Conservation (phyloP, 352 stramenopile species). For the Globisporangium parvum region DNA sequence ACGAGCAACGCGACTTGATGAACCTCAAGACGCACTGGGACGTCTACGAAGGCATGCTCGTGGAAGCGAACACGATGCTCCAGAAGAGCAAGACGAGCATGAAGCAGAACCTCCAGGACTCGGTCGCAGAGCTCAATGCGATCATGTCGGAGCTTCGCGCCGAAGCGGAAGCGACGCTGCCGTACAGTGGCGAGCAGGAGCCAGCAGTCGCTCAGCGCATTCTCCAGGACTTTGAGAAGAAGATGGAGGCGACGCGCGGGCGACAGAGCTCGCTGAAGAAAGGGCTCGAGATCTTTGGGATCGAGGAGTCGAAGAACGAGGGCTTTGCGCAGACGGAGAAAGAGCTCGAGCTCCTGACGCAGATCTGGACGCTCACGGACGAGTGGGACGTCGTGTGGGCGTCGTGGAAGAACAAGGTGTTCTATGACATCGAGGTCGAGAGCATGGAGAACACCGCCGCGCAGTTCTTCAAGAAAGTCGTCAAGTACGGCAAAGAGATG, state of each 20-base stretch:
- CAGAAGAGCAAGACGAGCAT: slow-evolving; percentile 93
- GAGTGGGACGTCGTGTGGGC: slow-evolving; percentile 90
- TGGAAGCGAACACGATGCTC: slow-evolving; percentile 85
- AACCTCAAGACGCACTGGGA: slow-evolving; percentile 79
- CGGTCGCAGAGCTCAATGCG: slow-evolving; percentile 78
- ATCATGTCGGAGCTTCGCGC: slow-evolving; percentile 77
- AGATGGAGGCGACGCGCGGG: slow-evolving; percentile 72
- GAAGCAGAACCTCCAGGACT: slow-evolving; percentile 93
- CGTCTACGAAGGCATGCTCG: slow-evolving; percentile 78
- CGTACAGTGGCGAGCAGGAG: slow-evolving; percentile 63
- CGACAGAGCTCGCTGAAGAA: slow-evolving; percentile 79
- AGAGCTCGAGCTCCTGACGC: slow-evolving; percentile 84
- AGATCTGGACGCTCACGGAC: slow-evolving; percentile 87
- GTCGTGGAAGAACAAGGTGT: slow-evolving; percentile 90
- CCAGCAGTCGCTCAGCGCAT: slow-evolving; percentile 50
- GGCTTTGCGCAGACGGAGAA: slow-evolving; percentile 82
- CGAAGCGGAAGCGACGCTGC: slow-evolving; percentile 69
- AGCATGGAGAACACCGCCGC: slow-evolving; percentile 87
- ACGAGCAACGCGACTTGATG: slow-evolving; percentile 70
- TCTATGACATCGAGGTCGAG: slow-evolving; percentile 90
- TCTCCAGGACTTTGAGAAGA: slow-evolving; percentile 86
- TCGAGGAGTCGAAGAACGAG: slow-evolving; percentile 85
- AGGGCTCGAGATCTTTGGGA: slow-evolving; percentile 91
- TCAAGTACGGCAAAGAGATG: slow-evolving; percentile 92
- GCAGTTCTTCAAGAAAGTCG: slow-evolving; percentile 90